These are phyloP conservation scores for Furcasterigmium sp. DNA, from an alignment of 2,329 filamentous ascomycete species.

Conservation along the genomic window DNA sequence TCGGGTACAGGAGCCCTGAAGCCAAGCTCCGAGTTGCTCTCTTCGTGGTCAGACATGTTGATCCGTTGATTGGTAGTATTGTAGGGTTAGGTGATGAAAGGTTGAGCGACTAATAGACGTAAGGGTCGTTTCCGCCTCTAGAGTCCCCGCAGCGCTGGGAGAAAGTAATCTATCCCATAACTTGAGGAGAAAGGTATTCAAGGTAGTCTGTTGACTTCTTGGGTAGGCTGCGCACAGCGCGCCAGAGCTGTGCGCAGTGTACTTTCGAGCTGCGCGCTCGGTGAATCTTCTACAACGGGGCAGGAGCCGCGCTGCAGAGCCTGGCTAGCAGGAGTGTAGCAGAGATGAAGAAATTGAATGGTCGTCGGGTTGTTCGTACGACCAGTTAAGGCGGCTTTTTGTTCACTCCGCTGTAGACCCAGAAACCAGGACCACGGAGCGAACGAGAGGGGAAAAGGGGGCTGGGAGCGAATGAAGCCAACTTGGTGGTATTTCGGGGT, in stretches of 20 bases:
- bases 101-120: neutral
- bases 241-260: neutral
- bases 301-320: no score
- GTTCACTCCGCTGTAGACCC: slow-evolving; percentile 95
- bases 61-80: slow-evolving; percentile 12
- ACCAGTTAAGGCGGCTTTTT: slow-evolving; percentile 95
- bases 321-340: no score
- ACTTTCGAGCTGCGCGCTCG: no score
- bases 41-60: slow-evolving; percentile 64
- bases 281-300: no score
- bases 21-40: slow-evolving; percentile 52
- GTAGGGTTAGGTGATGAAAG: neutral
- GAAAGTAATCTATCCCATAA: slow-evolving; percentile 2
- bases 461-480: slow-evolving; percentile 76
- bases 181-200: neutral
- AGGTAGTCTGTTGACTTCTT: neutral
- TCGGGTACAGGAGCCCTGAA: slow-evolving; percentile 73
- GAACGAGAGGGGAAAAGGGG: slow-evolving; percentile 74
- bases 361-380: slow-evolving; percentile 8
- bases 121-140: neutral
- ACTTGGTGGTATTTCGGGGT: slow-evolving; percentile 67
- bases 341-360: no score
- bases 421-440: slow-evolving; percentile 85
- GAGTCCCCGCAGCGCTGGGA: neutral
- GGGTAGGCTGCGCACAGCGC: neutral